These are phyloP conservation scores for Trichaptum fuscoviolaceum DNA, from an alignment of 768 basidiomycete genomes.

Conservation along the genomic window DNA sequence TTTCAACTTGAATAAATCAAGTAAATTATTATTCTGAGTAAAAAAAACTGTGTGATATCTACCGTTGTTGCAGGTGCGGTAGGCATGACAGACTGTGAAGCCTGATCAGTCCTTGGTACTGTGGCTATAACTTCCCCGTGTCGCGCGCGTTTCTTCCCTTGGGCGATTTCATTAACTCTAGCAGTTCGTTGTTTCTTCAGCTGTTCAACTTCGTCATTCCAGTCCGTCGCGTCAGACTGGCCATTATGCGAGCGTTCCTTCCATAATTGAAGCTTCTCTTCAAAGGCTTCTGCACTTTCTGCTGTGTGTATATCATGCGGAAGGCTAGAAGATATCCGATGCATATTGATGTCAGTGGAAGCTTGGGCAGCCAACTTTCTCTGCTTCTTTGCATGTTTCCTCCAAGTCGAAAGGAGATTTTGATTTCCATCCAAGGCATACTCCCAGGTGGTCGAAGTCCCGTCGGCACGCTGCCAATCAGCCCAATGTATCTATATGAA, in stretches of 20 bases:
- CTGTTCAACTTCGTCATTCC: slow-evolving; percentile 3
- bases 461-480: slow-evolving; percentile 45
- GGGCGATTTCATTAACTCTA: neutral
- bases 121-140: slow-evolving; percentile 11
- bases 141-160: slow-evolving; percentile 2
- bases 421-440: slow-evolving; percentile 19
- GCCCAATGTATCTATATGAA: slow-evolving; percentile 44
- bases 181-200: neutral
- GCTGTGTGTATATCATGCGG: slow-evolving; percentile 35
- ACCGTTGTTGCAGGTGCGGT: neutral
- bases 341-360: slow-evolving; percentile 29
- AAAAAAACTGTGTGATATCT: neutral
- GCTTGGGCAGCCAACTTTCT: slow-evolving; percentile 19
- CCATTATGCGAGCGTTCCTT: neutral
- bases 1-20: neutral
- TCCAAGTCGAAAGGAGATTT: slow-evolving; percentile 29
- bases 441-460: slow-evolving; percentile 53
- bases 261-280: slow-evolving; percentile 33
- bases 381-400: slow-evolving; percentile 27
- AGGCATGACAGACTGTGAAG: slow-evolving; percentile 3
- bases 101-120: slow-evolving; percentile 6
- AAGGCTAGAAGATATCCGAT: slow-evolving; percentile 34
- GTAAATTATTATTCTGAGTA: slow-evolving; percentile 22
- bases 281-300: slow-evolving; percentile 38
- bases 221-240: neutral